Base-by-base conservation (phyloP, 2,329 filamentous ascomycete species). In the Xylariaceae sp. region DNA sequence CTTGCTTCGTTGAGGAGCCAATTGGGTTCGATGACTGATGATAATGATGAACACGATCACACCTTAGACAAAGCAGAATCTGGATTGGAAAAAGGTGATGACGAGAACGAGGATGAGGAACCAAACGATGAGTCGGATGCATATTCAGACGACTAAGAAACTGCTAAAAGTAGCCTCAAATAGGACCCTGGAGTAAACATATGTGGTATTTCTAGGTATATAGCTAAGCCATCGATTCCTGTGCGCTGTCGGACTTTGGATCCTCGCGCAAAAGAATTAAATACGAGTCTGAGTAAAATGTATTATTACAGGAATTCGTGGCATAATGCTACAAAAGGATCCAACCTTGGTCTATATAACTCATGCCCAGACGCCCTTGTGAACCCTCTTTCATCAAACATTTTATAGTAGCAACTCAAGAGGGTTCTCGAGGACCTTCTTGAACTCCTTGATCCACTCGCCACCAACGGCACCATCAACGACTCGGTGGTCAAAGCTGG, bases 401-500 rank as follows among this genome's bases (percentile, higher is more conserved):
- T 30, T 39, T 78, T 86, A 99, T 73, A 99, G 81, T 71, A 99
- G 78, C 62, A 99, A 81, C 77, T 95, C 89, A 62, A 99, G 81
- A 60, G 94, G 94, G 81, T 96, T 96, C 85, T 99, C 94, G 53
- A 99, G 78, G 46, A 90, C 89, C 82, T 91, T 92, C 87, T 99
- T 99, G 71, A 99, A 78, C 78, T 95, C 94, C 72, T 83, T 85
- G 73, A 99, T 90, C 85, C 92, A 99, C 73, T 99, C 94, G 52
- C 86, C 94, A 66, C 94, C 95, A 51, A 97, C 89, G 38, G 91
- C 94, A 57, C 94, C 94, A 69, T 99, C 94, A 11, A 99, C 86
- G 44, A 97, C 91, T 82, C 96, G 96, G 85, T 99, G 94, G 78
- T 99, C 94, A 71, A 99, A 99, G 79, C 89, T 95, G 66, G 78